These are phyloP conservation scores for Arctium lappa DNA, from an alignment of 129 eudicot genomes.

Conservation along the genomic window DNA sequence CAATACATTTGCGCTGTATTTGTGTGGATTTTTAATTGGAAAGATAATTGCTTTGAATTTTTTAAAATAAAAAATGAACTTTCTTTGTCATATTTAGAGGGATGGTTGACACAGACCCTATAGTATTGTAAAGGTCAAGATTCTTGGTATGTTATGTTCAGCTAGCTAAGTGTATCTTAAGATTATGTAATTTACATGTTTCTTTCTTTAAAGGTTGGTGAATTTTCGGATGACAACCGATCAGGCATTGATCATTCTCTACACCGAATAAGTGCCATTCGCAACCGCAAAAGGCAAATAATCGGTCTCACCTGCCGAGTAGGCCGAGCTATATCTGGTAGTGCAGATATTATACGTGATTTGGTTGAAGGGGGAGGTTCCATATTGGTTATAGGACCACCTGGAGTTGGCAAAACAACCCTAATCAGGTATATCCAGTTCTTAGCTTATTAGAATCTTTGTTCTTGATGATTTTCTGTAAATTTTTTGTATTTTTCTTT, in stretches of 20 bases:
- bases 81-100: conserved; percentile 10
- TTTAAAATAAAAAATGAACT: neutral
- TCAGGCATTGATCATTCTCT: conserved; percentile 88
- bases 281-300: conserved; percentile 86
- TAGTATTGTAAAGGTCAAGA: neutral
- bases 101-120: neutral
- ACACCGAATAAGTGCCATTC: conserved; percentile 95
- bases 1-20: neutral
- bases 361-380: conserved; percentile 90
- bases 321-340: conserved; percentile 93
- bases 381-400: conserved; percentile 95
- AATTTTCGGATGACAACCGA: conserved; percentile 92
- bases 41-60: neutral
- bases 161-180: neutral
- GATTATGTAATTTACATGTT: conserved; percentile 9
- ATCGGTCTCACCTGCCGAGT: conserved; percentile 97
- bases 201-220: conserved; percentile 74
- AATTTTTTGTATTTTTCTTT: neutral
- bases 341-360: conserved; percentile 94
- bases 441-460: neutral
- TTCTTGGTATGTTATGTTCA: neutral
- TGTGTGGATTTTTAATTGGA: neutral
- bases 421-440: conserved; percentile 65
- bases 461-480: neutral
- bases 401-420: conserved; percentile 99